phyloP scores from a whole-genome alignment of 805 yeast species.

The Phaffomyces antillensis region DNA sequence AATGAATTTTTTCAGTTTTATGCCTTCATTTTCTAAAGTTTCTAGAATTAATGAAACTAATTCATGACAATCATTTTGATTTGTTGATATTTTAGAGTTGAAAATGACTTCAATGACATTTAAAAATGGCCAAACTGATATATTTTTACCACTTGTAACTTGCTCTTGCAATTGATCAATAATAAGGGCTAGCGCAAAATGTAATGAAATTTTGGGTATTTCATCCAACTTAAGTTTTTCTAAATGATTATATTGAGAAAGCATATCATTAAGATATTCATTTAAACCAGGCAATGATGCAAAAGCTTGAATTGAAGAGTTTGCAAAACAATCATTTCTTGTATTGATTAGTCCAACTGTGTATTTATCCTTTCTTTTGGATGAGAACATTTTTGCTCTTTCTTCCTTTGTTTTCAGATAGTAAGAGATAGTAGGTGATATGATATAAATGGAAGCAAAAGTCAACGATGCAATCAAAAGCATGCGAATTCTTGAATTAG shows the following conservation, averaged over 20 bases:
- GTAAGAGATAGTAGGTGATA: slow-evolving; percentile 23
- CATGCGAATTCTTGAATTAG: slow-evolving; percentile 14
- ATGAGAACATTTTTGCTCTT: slow-evolving; percentile 23
- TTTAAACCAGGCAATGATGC: slow-evolving; percentile 55
- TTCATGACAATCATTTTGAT: slow-evolving; percentile 96
- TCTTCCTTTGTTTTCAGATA: slow-evolving; percentile 15
- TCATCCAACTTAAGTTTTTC: slow-evolving; percentile 9
- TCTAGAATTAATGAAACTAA: slow-evolving; percentile 75
- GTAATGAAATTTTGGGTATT: slow-evolving; percentile 43
- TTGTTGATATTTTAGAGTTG: slow-evolving; percentile 64
- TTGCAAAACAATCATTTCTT: slow-evolving; percentile 89
- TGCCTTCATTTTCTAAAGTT: slow-evolving; percentile 62
- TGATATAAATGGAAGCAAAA: slow-evolving; percentile 24
- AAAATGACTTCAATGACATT: slow-evolving; percentile 66
- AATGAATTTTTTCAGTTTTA: slow-evolving; percentile 31
- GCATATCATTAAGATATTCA: slow-evolving; percentile 40
- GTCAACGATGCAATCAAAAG: slow-evolving; percentile 19
- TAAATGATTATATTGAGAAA: slow-evolving; percentile 19
- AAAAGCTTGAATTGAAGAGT: slow-evolving; percentile 77
- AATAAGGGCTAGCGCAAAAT: slow-evolving; percentile 46
- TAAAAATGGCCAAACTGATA: slow-evolving; percentile 75
- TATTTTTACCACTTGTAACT: slow-evolving; percentile 40
- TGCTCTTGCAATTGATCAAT: slow-evolving; percentile 57
- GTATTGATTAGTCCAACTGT: slow-evolving; percentile 81
- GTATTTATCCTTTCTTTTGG: slow-evolving; percentile 59